Percentiles rank a stretch among this genome's conserved stretches.
These are phyloP conservation scores for Lizanozyma gosingica DNA, from an alignment of 1,139 yeast species.

Conservation along the genomic window DNA sequence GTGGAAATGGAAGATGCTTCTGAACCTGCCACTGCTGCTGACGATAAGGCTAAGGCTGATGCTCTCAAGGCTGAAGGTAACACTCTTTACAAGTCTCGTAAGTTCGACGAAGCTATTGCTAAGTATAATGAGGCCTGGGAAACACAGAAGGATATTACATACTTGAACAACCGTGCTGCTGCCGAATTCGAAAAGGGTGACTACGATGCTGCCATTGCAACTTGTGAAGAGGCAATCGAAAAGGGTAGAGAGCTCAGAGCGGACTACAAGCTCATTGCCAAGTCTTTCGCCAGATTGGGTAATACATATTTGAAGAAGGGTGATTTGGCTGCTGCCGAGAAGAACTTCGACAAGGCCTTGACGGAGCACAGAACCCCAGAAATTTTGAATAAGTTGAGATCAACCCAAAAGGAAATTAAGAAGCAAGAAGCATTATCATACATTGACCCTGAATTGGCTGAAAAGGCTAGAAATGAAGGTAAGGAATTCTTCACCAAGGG, in stretches of 20 bases:
- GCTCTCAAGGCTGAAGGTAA: conserved; percentile 82
- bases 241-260: conserved; percentile 86
- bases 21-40: conserved; percentile 21
- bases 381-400: conserved; percentile 76
- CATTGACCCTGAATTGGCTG: conserved; percentile 86
- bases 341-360: conserved; percentile 77
- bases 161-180: conserved; percentile 92
- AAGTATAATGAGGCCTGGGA: conserved; percentile 85
- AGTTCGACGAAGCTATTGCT: conserved; percentile 89
- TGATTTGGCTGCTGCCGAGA: conserved; percentile 66
- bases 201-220: conserved; percentile 70
- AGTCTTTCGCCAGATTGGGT: conserved; percentile 90
- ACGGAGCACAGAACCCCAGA: conserved; percentile 98
- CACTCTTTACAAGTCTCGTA: conserved; percentile 70
- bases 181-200: conserved; percentile 97
- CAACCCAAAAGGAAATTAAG: conserved; percentile 81
- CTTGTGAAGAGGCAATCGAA: conserved; percentile 78
- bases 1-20: conserved; percentile 13
- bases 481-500: conserved; percentile 81
- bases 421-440: conserved; percentile 68
- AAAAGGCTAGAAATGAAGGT: conserved; percentile 90
- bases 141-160: conserved; percentile 75
- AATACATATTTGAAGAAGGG: conserved; percentile 68
- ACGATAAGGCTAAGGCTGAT: conserved; percentile 56
- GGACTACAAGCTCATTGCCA: conserved; percentile 86